Conservation (phyloP, 768 basidiomycete genomes). For the Lactarius vividus region DNA sequence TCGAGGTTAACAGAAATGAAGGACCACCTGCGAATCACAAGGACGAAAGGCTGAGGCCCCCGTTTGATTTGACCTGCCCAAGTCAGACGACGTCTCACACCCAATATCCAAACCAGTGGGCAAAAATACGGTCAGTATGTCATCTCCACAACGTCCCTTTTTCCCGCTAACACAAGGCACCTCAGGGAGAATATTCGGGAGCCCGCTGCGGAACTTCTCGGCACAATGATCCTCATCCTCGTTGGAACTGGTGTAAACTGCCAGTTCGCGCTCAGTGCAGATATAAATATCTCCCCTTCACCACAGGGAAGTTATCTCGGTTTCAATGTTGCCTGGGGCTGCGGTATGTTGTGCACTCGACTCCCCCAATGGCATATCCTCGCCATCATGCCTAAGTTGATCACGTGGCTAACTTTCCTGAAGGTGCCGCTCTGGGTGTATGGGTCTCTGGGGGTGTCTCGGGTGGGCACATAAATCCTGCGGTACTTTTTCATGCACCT, state of each 20-base stretch:
- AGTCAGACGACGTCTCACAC: slow-evolving; percentile 2
- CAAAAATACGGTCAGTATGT: slow-evolving; percentile 24
- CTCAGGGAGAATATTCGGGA: slow-evolving; percentile 24
- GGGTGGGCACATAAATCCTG: slow-evolving; percentile 57
- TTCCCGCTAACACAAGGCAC: not conserved
- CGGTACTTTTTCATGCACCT: slow-evolving; percentile 21
- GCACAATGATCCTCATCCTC: slow-evolving; percentile 32
- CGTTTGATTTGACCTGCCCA: not conserved
- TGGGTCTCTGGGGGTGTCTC: slow-evolving; percentile 68
- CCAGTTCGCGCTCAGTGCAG: slow-evolving; percentile 30
- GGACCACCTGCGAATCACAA: not conserved
- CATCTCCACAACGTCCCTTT: not conserved
- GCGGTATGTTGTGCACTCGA: slow-evolving; percentile 22
- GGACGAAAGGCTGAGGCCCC: not conserved
- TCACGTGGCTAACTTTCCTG: slow-evolving; percentile 3
- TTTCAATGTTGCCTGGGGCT: slow-evolving; percentile 28
- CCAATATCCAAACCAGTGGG: slow-evolving; percentile 28
- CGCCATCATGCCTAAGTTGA: not conserved
- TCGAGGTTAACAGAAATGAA: not conserved
- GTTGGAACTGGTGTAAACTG: slow-evolving; percentile 31
- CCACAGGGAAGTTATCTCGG: slow-evolving; percentile 31
- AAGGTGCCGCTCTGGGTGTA: slow-evolving; percentile 60
- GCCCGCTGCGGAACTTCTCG: slow-evolving; percentile 31
- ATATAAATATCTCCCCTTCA: slow-evolving; percentile 23
- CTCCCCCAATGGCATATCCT: not conserved